Percentiles rank a stretch among this genome's conserved stretches.
Conservation (phyloP, 129 eudicot species). For the Flaveria brownii region DNA sequence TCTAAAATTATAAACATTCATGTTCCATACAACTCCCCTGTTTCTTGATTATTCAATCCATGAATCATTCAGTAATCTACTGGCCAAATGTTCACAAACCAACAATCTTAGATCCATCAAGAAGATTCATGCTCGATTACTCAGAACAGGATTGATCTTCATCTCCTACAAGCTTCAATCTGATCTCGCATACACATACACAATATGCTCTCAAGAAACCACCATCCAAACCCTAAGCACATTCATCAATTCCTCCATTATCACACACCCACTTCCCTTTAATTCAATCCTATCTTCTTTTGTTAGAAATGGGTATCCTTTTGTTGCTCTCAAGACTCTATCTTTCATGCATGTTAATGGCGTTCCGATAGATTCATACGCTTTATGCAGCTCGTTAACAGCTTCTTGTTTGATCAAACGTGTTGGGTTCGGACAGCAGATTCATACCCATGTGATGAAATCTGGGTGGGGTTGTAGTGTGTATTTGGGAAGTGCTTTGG, state of each 20-base stretch:
- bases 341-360: slow-evolving; percentile 65
- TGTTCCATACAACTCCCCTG: background rate
- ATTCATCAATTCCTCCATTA: slow-evolving; percentile 51
- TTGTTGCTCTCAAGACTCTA: slow-evolving; percentile 51
- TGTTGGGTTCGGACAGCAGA: slow-evolving; percentile 48
- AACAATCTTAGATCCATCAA: slow-evolving; percentile 48
- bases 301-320: slow-evolving; percentile 48
- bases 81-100: slow-evolving; percentile 38
- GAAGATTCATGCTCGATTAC: slow-evolving; percentile 47
- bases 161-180: slow-evolving; percentile 48
- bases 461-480: slow-evolving; percentile 80
- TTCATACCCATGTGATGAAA: slow-evolving; percentile 58
- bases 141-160: slow-evolving; percentile 52
- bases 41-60: slow-evolving; percentile 27
- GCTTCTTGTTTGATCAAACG: slow-evolving; percentile 39
- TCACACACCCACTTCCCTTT: slow-evolving; percentile 64
- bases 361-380: slow-evolving; percentile 57
- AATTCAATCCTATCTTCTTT: slow-evolving; percentile 52
- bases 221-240: slow-evolving; percentile 42
- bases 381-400: slow-evolving; percentile 66
- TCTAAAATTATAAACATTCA: background rate
- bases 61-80: slow-evolving; percentile 22
- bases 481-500: slow-evolving; percentile 75
- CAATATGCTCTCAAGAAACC: slow-evolving; percentile 28
- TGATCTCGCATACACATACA: slow-evolving; percentile 49